Evolutionary conservation across 2,329 filamentous ascomycete species (phyloP), one percentile per base, ranked within the genome.

Genomic region (Colletotrichum filicis): DNA sequence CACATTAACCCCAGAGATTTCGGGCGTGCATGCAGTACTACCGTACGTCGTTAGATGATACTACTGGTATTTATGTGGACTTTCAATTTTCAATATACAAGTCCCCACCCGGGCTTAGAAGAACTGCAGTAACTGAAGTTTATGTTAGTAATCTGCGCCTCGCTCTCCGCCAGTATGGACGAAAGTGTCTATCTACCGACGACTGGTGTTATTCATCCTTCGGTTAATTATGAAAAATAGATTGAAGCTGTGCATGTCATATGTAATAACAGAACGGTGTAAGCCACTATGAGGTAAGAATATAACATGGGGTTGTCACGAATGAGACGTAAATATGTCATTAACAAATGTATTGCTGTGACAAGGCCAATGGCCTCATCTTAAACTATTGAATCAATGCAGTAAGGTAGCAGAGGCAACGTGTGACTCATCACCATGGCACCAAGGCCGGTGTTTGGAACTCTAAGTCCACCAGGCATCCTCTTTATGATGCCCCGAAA

Each of bases 401-500:
- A 52, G 22, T 32, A 28, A 28, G 28, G 28, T 53, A 37, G 14
- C n/a, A 63, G 52, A 63, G 28, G 42, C 61, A 37, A 53, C 12
- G 24, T 55, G 22, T 12, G n/a, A 55, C 30, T 49, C 59, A 19
- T 52, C 59, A 28, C 28, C 22, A 37, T 19, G 46, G 26, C 28
- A 26, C 14, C 49, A 24, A 55, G 46, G 61, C 49, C 61, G 4
- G 46, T 49, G 5, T 35, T 53, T 35, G 8, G 30, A 53, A 8
- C 32, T 64, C 30, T 64, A 64, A 26, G 14, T 19, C 46, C 46
- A 37, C 22, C 61, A 26, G 46, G 35, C 61, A 64, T 26, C 42
- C 49, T 63, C 61, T 64, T 22, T 37, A n/a, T 64, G 61, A 64
- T 64, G 46, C 53, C 46, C 19, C 30, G 30, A 65, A 65, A 65